A percentile compares a stretch with the other conserved stretches of the same genome.
Evolutionary conservation across 1,139 yeast species (phyloP).

Genomic region (Geotrichum fermentans): DNA sequence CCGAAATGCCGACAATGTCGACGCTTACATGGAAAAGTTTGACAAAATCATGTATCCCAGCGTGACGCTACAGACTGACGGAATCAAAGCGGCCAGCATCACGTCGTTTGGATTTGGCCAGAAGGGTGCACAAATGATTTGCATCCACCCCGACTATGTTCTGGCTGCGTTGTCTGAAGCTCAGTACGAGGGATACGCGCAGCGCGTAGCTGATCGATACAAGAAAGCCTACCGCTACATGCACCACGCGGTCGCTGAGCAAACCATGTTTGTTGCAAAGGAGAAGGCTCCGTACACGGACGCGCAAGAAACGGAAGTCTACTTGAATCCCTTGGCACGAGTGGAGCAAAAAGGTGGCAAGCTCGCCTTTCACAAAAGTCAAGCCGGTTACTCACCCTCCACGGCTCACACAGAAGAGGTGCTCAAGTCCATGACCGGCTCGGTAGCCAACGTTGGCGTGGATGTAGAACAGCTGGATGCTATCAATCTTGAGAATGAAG

Average conservation of each 20-base stretch:
- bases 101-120: constrained; percentile 99
- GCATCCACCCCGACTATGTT: constrained; percentile 88
- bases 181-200: constrained; percentile 63
- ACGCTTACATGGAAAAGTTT: constrained; percentile 69
- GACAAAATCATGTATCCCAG: constrained; percentile 93
- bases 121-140: constrained; percentile 95
- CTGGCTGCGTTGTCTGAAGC: constrained; percentile 70
- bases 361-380: constrained; percentile 47
- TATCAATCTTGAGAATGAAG: constrained; percentile 76
- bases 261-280: constrained; percentile 88
- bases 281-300: constrained; percentile 87
- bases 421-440: constrained; percentile 33
- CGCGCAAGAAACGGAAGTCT: constrained; percentile 81
- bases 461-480: constrained; percentile 87
- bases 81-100: constrained; percentile 92
- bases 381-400: constrained; percentile 32
- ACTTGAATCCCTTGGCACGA: constrained; percentile 94
- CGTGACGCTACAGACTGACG: constrained; percentile 88
- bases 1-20: constrained; percentile 96
- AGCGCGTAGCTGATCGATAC: constrained; percentile 74
- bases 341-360: constrained; percentile 53
- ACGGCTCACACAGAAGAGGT: constrained; percentile 41
- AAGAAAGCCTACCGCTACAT: constrained; percentile 89
- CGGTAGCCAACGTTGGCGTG: constrained; percentile 79
- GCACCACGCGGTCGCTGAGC: constrained; percentile 90